Evolutionary conservation across 345 rosid genomes (phyloP).

Genomic region (Melaleuca alternifolia): DNA sequence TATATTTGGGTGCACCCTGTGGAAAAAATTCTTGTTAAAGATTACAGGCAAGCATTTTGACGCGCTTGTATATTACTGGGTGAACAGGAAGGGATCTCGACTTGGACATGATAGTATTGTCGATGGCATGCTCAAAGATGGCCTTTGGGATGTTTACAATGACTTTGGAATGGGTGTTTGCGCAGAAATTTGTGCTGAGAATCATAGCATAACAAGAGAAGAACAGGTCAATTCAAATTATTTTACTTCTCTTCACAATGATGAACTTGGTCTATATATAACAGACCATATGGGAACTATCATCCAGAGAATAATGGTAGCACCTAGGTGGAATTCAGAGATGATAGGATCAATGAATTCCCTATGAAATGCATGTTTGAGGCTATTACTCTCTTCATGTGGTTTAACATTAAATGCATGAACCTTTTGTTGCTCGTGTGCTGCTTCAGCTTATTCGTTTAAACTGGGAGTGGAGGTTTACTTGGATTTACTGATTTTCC

Average conservation of each 20-base stretch:
- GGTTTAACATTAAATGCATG: background rate
- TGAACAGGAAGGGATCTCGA: conserved; percentile 78
- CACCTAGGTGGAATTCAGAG: background rate
- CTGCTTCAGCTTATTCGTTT: background rate
- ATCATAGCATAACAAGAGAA: conserved; percentile 54
- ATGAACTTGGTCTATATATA: background rate
- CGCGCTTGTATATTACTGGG: background rate
- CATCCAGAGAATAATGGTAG: background rate
- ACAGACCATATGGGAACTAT: background rate
- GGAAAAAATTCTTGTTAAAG: background rate
- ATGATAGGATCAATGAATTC: background rate
- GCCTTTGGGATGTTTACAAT: conserved; percentile 96
- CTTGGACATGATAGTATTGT: conserved; percentile 72
- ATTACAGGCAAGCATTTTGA: background rate
- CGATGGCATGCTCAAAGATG: conserved; percentile 94
- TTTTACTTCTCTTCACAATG: background rate
- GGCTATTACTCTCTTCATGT: background rate
- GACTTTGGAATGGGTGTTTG: conserved; percentile 88
- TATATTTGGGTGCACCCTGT: background rate
- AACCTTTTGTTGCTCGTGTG: background rate
- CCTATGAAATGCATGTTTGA: background rate
- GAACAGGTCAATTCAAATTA: conserved; percentile 37
- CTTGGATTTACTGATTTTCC: background rate
- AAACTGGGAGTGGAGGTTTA: background rate
- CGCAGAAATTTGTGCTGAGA: conserved; percentile 87